Percentiles rank a stretch among this genome's conserved stretches.
Evolutionary conservation across 1,284 basidiomycete genomes (phyloP).

Genomic region (Ganoderma lingzhi): DNA sequence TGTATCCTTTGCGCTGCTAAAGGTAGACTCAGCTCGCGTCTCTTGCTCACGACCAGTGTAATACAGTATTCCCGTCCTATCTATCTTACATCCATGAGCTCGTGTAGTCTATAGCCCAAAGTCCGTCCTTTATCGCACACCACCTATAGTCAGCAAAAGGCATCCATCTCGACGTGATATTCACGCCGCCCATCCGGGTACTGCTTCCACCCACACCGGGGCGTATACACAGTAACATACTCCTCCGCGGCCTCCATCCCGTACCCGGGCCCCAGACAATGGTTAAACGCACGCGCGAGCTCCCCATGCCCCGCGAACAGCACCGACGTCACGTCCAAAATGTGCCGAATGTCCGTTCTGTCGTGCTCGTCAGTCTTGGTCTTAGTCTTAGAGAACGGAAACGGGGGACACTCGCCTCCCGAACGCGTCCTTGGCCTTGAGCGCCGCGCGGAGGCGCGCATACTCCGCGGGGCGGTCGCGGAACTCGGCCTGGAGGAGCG

Average conservation of each 20-base stretch:
- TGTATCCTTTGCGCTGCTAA: too few relatives aligned
- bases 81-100: not conserved
- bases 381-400: too few relatives aligned
- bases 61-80: not conserved
- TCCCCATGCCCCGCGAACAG: conserved; percentile 22
- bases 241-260: conserved; percentile 18
- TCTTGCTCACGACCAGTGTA: not conserved
- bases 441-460: conserved; percentile 1
- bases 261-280: conserved; percentile 25
- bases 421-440: not conserved
- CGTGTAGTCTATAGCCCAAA: not conserved
- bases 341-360: conserved; percentile 8
- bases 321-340: conserved; percentile 17
- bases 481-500: conserved; percentile 11
- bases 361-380: not conserved
- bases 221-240: conserved; percentile 25
- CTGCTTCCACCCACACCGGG: conserved; percentile 17
- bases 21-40: too few relatives aligned
- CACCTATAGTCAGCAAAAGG: not conserved
- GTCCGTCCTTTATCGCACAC: not conserved
- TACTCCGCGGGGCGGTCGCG: not conserved
- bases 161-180: conserved; percentile 4
- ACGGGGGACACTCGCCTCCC: conserved; percentile 4
- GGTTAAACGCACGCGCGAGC: conserved; percentile 20
- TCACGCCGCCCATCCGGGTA: conserved; percentile 12